phyloP scores from a whole-genome alignment of 305 asterid genomes.

The Ruellia speciosa region DNA sequence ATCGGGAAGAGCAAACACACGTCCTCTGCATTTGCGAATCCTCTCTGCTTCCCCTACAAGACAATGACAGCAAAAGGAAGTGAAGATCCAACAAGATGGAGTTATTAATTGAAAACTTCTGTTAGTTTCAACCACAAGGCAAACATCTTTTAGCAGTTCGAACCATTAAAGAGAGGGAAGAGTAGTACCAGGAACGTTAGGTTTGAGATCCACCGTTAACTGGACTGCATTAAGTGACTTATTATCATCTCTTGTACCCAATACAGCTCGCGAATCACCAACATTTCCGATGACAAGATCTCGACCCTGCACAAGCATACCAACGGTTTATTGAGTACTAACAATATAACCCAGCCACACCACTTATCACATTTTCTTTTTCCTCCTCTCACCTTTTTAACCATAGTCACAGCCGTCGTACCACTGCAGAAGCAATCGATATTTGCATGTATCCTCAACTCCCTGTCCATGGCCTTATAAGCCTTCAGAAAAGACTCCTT shows the following conservation, averaged over 20 bases:
- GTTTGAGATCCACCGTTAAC: conserved; percentile 87
- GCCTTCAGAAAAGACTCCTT: conserved; percentile 77
- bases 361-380: not conserved
- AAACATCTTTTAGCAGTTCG: too few species aligned
- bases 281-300: conserved; percentile 45
- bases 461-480: conserved; percentile 77
- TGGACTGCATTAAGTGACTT: conserved; percentile 56
- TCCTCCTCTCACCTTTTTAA: conserved; percentile 50
- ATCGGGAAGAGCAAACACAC: conserved; percentile 72
- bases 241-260: conserved; percentile 56
- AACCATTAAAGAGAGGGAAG: conserved; percentile 1
- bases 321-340: not conserved
- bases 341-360: conserved; percentile 3
- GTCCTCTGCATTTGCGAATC: conserved; percentile 68
- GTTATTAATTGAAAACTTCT: too few species aligned
- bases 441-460: conserved; percentile 48
- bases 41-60: conserved; percentile 73
- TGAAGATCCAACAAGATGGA: not conserved
- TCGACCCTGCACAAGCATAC: conserved; percentile 33
- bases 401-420: conserved; percentile 74
- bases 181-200: conserved; percentile 66
- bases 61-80: conserved; percentile 1
- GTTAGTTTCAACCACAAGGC: too few species aligned
- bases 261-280: conserved; percentile 86
- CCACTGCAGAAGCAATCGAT: conserved; percentile 92